Base-by-base conservation (phyloP, 441 rosid species). In the Theobroma grandiflorum region DNA sequence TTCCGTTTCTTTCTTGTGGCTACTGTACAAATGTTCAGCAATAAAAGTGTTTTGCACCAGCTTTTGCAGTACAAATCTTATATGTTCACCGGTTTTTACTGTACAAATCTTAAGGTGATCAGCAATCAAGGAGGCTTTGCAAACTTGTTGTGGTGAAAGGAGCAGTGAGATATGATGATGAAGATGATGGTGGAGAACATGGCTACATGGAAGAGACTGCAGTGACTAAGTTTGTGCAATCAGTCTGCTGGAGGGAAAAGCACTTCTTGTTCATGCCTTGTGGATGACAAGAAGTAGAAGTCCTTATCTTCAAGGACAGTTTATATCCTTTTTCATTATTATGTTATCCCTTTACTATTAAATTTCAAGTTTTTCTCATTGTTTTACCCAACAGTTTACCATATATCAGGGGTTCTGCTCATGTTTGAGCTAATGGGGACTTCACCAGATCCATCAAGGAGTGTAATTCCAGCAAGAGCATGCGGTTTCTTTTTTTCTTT, bases 401-500 rank as follows among this genome's bases (percentile, higher is more conserved):
- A 50, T 58, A 18, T 59, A 26, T 53, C 88, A 92, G 97, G 99
- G 99, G n/a, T 85, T 88, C 15, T 94, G 98, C 7, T 94, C 99
- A 22, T 82, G 94, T 79, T 82, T 96, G 83, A 96, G 90, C 86
- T 84, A 87, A 26, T 26, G 57, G 86, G 82, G 59, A 96, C 99
- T 1, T 91, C 91, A 43, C 82, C 97, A 14, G 96, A 94, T 62
- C 95, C 94, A 68, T 90, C 99, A 43, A 90, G 80, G 80, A 91
- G 99, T 76, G 90, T 94, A n/a, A 81, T 95, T 77, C 98, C 99
- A 12, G 88, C 84, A 0, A 92, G 91, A 81, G 97, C 96, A 26
- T 1, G 31, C 31, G 1, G 31, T 26, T 26, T 26, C 0, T 26
- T 26, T 26, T 26, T 26, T 26, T 0, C 1, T 26, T 26, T 26